Evolutionary conservation across 495 filamentous ascomycete species (phyloP).

Genomic region (Evansstolkia leycettana): DNA sequence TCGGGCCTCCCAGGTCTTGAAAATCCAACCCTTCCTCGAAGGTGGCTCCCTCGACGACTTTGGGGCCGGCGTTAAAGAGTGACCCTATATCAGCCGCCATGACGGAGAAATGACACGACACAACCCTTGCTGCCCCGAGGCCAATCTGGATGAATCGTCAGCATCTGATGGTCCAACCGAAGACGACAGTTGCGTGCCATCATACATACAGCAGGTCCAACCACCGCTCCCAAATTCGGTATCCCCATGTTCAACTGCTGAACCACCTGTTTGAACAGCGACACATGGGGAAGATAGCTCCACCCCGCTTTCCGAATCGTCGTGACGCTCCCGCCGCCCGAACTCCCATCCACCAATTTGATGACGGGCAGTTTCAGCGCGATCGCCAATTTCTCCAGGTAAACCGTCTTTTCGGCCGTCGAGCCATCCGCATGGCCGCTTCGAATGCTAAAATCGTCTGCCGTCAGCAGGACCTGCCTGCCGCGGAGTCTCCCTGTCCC

Average conservation of each 20-base stretch:
- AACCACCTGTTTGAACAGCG: slow-evolving; percentile 34
- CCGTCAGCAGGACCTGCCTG: slow-evolving; percentile 43
- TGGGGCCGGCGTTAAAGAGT: slow-evolving; percentile 51
- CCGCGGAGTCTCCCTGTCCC: slow-evolving; percentile 33
- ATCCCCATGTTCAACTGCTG: slow-evolving; percentile 50
- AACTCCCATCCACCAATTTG: slow-evolving; percentile 51
- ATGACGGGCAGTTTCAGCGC: slow-evolving; percentile 42
- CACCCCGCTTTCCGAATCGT: slow-evolving; percentile 42
- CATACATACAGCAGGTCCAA: slow-evolving; percentile 40
- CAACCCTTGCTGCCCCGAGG: slow-evolving; percentile 47
- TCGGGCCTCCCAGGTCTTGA: slow-evolving; percentile 41
- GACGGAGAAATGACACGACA: slow-evolving; percentile 51
- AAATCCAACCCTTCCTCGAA: slow-evolving; percentile 48
- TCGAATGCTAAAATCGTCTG: slow-evolving; percentile 52
- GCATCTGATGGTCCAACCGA: too few species aligned
- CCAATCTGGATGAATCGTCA: slow-evolving; percentile 32
- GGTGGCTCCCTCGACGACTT: slow-evolving; percentile 47
- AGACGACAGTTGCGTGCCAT: not conserved
- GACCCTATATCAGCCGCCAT: slow-evolving; percentile 51
- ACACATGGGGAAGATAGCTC: slow-evolving; percentile 44
- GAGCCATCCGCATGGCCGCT: slow-evolving; percentile 52
- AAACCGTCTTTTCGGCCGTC: slow-evolving; percentile 43
- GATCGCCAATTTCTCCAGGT: slow-evolving; percentile 42
- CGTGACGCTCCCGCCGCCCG: slow-evolving; percentile 49
- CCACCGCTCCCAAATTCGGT: slow-evolving; percentile 47